Evolutionary conservation across 78 protist species (phyloP), one percentile per base, ranked within the genome.

Genomic region (Speleostelium caveatum): DNA sequence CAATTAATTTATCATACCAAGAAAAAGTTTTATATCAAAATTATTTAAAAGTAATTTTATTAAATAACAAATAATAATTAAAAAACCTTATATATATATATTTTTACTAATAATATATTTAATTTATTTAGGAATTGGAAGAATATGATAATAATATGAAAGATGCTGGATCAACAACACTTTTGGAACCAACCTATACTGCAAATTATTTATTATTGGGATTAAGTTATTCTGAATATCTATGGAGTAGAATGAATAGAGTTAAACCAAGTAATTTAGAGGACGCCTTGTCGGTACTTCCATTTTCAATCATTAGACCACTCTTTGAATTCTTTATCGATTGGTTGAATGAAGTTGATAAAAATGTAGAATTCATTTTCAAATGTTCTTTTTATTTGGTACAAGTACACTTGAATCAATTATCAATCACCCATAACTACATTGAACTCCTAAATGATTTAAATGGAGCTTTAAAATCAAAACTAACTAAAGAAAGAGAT

Each of bases 381-480:
- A 80, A 87, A 33, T 85, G 94, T 60, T 61, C 69, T 45, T 79
- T 86, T 69, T 93, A 85, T 22, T 39, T 93, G 60, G 19, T 93
- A 36, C 87, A 88, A 36, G 28, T 72, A 2, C 86, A 73, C 55
- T 73, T 74, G 59, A 89, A 74, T 24, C 92, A 93, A 75, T 30
- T 71, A 21, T 68, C 91, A 30, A 63, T 72, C 8, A 53, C 58
- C 8, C 28, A 24, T 4, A 76, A 66, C 28, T 32, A 55, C 49
- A 73, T 66, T 6, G 69, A 55, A 22, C 33, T 72, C 14, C 53
- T 73, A 38, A 45, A 73, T 21, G 30, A 7, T 28, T 22, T 86
- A 28, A 86, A 83, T 62, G 49, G 56, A 3, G n/a, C 28, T 22
- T n/a, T 75, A 26, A 86, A 75, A 53, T 26, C 42, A n/a, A 26